Conservation (phyloP, 164 flowering plant species). For the Houttuynia cordata region DNA sequence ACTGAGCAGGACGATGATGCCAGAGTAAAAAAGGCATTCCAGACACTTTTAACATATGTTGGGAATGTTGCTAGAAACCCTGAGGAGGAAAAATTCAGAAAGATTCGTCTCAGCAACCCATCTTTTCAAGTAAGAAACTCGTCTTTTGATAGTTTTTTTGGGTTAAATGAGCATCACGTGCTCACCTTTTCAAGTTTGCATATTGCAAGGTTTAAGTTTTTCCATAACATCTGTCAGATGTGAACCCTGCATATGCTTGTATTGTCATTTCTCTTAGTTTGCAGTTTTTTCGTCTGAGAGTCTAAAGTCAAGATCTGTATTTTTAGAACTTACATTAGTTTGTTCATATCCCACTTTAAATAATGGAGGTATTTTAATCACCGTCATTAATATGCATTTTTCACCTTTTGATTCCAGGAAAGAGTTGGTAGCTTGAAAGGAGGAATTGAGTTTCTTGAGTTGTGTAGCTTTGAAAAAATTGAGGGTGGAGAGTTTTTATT, state of each 20-base stretch:
- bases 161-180: too few relatives aligned
- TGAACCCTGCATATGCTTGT: too few relatives aligned
- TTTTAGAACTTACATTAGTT: neutral
- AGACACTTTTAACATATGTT: conserved; percentile 75
- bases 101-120: conserved; percentile 59
- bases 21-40: conserved; percentile 89
- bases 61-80: conserved; percentile 86
- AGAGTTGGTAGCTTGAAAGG: conserved; percentile 66
- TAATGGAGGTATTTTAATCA: neutral
- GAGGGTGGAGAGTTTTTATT: conserved; percentile 46
- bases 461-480: conserved; percentile 66
- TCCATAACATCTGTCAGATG: too few relatives aligned
- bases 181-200: neutral
- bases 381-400: neutral
- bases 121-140: conserved; percentile 39
- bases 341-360: conserved; percentile 1
- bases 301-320: too few relatives aligned
- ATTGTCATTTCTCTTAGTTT: too few relatives aligned
- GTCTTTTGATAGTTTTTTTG: neutral
- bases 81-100: conserved; percentile 89
- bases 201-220: neutral
- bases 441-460: conserved; percentile 75
- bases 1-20: conserved; percentile 77
- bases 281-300: too few relatives aligned
- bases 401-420: conserved; percentile 24